Conservation (phyloP, 2,329 filamentous ascomycete genomes). For the Cercospora nicotianae region DNA sequence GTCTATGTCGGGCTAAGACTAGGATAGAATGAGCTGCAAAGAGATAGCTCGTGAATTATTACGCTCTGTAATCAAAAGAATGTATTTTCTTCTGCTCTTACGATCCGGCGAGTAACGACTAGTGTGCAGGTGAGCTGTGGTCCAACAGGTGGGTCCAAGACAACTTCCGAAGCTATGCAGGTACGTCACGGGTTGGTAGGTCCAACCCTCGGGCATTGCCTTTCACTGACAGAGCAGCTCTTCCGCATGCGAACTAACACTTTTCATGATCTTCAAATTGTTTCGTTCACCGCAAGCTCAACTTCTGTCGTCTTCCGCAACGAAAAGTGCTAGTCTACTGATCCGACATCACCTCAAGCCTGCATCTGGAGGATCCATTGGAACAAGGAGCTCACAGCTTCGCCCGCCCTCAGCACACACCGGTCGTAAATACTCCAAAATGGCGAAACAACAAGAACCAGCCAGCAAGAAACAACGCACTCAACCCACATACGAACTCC, state of each 20-base stretch:
- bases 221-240: background rate
- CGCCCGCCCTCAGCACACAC: background rate
- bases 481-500: conserved; percentile 38
- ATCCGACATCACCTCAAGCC: background rate
- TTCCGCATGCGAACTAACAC: background rate
- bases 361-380: background rate
- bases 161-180: background rate
- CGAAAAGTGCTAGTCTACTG: background rate
- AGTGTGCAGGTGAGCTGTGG: background rate
- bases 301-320: background rate
- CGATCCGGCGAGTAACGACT: background rate
- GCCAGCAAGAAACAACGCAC: conserved; percentile 24
- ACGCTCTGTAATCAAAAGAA: background rate
- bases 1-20: background rate
- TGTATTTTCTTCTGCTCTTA: background rate
- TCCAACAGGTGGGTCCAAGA: background rate
- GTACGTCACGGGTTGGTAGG: background rate
- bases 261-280: background rate
- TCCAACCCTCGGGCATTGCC: background rate
- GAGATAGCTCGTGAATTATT: background rate
- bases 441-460: conserved; percentile 19
- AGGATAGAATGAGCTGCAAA: background rate
- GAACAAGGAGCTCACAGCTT: background rate
- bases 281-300: background rate
- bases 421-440: background rate